Evolutionary conservation across 257 asterid genomes (phyloP).

Genomic region (Plantago major): DNA sequence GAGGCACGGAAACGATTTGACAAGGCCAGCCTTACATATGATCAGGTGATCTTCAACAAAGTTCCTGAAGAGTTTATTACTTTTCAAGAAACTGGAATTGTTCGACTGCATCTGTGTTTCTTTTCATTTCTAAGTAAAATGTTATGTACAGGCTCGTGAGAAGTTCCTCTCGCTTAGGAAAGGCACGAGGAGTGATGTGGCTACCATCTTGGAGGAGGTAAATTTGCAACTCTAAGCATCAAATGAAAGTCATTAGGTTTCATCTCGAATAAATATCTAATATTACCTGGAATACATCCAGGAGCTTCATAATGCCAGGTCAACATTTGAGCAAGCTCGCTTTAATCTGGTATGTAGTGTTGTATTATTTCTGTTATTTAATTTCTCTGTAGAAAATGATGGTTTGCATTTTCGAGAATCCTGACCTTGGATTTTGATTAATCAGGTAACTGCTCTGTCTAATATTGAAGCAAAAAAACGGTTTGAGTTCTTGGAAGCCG

Average conservation of each 20-base stretch:
- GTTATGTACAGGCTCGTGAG: constrained; percentile 76
- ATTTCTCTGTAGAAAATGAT: constrained; percentile 13
- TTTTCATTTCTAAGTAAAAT: constrained; percentile 18
- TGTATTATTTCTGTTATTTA: constrained; percentile 11
- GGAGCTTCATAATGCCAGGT: constrained; percentile 95
- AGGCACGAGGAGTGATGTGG: constrained; percentile 88
- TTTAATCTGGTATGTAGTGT: constrained; percentile 67
- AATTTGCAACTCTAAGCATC: constrained; percentile 14
- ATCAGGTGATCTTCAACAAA: constrained; percentile 59
- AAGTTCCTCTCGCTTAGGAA: constrained; percentile 88
- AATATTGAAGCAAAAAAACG: constrained; percentile 93
- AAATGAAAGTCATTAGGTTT: constrained; percentile 14
- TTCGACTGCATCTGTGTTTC: constrained; percentile 1
- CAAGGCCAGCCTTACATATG: constrained; percentile 95
- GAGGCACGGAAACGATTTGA: constrained; percentile 97
- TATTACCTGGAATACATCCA: constrained; percentile 30
- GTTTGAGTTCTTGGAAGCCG: constrained; percentile 97
- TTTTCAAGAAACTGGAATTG: background rate
- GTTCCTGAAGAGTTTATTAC: background rate
- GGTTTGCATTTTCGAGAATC: constrained; percentile 12
- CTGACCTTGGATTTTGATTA: constrained; percentile 22
- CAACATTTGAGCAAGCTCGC: constrained; percentile 94
- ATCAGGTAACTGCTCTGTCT: constrained; percentile 87
- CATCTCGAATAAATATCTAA: constrained; percentile 17
- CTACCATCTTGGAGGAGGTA: constrained; percentile 87